Base-by-base conservation (phyloP, 2,329 filamentous ascomycete species). In the Hirsutella thompsonii region DNA sequence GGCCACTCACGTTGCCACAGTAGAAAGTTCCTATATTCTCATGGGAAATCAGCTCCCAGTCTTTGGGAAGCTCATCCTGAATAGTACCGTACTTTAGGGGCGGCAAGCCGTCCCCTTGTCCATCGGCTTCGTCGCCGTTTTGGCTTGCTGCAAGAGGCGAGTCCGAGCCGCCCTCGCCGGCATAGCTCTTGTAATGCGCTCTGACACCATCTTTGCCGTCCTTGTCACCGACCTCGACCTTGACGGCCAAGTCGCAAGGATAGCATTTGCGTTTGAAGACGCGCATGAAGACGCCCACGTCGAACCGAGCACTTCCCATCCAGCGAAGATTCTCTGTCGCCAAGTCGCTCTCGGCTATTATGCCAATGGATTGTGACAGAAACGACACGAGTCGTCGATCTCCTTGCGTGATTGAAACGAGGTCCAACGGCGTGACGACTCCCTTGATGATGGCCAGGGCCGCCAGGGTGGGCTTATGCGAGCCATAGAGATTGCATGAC, bases 1-100 rank as follows among this genome's bases (percentile, higher is more conserved):
- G 8, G 8, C 9, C 13, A 20, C 76, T 64, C 55, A 81, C 79
- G 58, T 95, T 98, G 46, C 92, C 92, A 26, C 81, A 84, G 62
- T 93, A 96, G 58, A 98, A 94, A 54, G 86, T 95, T 37, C 88
- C 88, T 42, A 98, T 67, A 23, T 81, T 85, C 46, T 92, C 78
- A 47, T 83, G 74, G 1, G 83, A 76, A 3, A 83, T 64, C 18
- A 82, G 64, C 45, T 83, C 71, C 88, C 92, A 98, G 36, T 76
- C 81, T 2, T 74, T 64, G 0, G 88, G 89, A 1, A 96, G 58
- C 14, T 81, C 70, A 50, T 93, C 86, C 39, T 77, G 75, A 44
- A 92, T 66, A 0, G 85, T 90, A 38, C 92, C 92, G 52, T 85
- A 94, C 51, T 75, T 72, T 30, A 96, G 66, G 5, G 72, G 59